Evolutionary conservation across 2,329 filamentous ascomycete genomes (phyloP).

Genomic region (Aspergillus brunneoviolaceus): DNA sequence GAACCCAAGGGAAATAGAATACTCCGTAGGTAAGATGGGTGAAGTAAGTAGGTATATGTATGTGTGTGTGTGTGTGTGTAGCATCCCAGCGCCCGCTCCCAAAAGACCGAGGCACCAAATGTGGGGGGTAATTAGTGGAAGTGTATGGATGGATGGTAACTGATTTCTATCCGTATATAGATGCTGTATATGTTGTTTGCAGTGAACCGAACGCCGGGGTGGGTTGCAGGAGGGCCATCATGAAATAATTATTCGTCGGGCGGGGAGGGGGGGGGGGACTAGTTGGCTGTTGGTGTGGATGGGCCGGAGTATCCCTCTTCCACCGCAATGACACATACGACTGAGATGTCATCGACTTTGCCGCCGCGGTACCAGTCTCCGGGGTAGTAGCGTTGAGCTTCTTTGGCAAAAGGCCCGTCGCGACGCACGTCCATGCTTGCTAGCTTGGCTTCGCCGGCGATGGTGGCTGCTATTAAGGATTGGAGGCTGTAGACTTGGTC

Average conservation of each 20-base stretch:
- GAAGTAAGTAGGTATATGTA: too few relatives aligned
- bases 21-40: neutral
- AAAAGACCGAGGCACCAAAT: neutral
- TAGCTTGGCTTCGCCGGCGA: constrained; percentile 78
- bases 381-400: constrained; percentile 85
- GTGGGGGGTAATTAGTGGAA: neutral
- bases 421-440: constrained; percentile 78
- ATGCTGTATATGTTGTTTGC: neutral
- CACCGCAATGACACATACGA: constrained; percentile 74
- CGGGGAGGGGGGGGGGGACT: neutral
- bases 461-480: constrained; percentile 72
- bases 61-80: too few relatives aligned
- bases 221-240: neutral
- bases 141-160: neutral
- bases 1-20: neutral
- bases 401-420: constrained; percentile 91
- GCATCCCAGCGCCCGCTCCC: neutral
- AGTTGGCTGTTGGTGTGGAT: neutral
- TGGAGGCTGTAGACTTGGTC: constrained; percentile 61
- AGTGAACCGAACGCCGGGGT: neutral
- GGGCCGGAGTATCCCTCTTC: constrained; percentile 47
- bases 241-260: neutral
- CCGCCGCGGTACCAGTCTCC: constrained; percentile 85
- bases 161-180: neutral
- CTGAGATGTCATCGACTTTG: constrained; percentile 94